Conservation (phyloP, 345 rosid species). For the Ceriops tagal region DNA sequence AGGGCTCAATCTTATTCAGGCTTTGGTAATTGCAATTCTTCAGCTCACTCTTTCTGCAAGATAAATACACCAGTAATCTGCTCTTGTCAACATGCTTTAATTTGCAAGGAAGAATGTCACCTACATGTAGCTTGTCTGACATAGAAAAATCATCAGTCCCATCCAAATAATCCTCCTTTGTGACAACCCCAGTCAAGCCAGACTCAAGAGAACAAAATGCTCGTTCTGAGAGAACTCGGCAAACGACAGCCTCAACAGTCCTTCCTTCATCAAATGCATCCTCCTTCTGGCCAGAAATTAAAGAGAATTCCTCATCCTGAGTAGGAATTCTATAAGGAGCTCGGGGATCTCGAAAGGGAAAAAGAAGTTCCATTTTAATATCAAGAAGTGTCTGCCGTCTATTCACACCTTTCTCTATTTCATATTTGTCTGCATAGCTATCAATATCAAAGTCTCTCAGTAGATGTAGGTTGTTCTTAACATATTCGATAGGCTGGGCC, state of each 20-base stretch:
- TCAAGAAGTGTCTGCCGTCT: slow-evolving; percentile 9
- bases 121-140: slow-evolving; percentile 9
- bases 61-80: slow-evolving; percentile 10
- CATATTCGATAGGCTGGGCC: not conserved
- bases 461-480: slow-evolving; percentile 7
- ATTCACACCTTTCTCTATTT: slow-evolving; percentile 1
- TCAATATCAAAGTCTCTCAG: slow-evolving; percentile 3
- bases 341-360: slow-evolving; percentile 13
- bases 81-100: slow-evolving; percentile 9
- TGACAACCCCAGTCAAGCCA: slow-evolving; percentile 12
- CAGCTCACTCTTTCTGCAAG: slow-evolving; percentile 19
- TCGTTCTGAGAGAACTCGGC: slow-evolving; percentile 1
- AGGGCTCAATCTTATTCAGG: slow-evolving; percentile 6
- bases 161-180: slow-evolving; percentile 14
- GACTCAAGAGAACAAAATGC: slow-evolving; percentile 14
- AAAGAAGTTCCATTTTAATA: slow-evolving; percentile 6
- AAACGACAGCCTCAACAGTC: not conserved
- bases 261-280: slow-evolving; percentile 15
- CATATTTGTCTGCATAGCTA: slow-evolving; percentile 9
- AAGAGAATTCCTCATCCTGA: slow-evolving; percentile 12
- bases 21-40: slow-evolving; percentile 6
- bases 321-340: not conserved
- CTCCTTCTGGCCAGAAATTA: slow-evolving; percentile 13
- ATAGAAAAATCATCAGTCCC: slow-evolving; percentile 6
- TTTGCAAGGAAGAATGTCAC: slow-evolving; percentile 10